These are phyloP conservation scores for Annulohypoxylon maeteangense DNA, from an alignment of 495 filamentous ascomycete species.

Conservation along the genomic window DNA sequence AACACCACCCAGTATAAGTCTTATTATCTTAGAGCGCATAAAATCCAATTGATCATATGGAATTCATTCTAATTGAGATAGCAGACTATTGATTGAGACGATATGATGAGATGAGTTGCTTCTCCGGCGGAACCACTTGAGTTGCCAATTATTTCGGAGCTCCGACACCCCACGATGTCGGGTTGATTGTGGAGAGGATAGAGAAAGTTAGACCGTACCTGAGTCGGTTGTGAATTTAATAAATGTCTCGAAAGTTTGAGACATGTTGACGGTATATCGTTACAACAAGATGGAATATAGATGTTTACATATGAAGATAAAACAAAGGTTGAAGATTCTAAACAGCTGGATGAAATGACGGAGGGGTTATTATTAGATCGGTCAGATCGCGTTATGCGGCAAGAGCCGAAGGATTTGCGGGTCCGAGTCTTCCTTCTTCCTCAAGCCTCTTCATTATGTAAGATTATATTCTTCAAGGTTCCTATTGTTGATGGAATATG, in stretches of 20 bases:
- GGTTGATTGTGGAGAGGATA: slow-evolving; percentile 6
- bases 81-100: not conserved
- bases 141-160: not conserved
- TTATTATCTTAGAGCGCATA: not conserved
- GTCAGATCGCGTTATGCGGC: not conserved
- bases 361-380: slow-evolving; percentile 6
- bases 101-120: not conserved
- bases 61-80: not conserved
- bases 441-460: not conserved
- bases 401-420: slow-evolving; percentile 10
- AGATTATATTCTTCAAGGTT: not conserved
- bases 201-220: slow-evolving; percentile 47
- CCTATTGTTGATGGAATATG: too few species aligned
- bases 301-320: not conserved
- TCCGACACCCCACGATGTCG: not conserved
- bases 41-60: not conserved
- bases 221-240: slow-evolving; percentile 57
- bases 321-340: not conserved
- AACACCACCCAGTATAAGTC: not conserved
- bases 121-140: slow-evolving; percentile 15
- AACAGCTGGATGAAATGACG: not conserved
- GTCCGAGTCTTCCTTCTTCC: not conserved
- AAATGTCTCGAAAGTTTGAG: slow-evolving; percentile 52
- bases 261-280: slow-evolving; percentile 25
- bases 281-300: not conserved